Percentiles rank a stretch among this genome's conserved stretches.
Conservation (phyloP, 352 stramenopile genomes). For the Globisporangium viniferum region DNA sequence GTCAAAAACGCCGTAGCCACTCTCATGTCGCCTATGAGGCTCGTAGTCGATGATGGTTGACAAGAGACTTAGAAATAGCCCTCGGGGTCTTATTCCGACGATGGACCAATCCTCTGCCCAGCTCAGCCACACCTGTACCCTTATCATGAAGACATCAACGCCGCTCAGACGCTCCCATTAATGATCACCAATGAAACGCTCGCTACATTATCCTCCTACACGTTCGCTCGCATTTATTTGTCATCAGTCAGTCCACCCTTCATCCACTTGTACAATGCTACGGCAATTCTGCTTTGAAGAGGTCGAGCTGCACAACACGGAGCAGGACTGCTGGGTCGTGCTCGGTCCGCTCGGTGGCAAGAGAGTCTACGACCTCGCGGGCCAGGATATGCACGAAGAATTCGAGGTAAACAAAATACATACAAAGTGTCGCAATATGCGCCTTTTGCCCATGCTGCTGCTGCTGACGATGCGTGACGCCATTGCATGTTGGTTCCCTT, state of each 20-base stretch:
- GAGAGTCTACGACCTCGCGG: slow-evolving; percentile 93
- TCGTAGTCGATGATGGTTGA: background rate
- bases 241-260: background rate
- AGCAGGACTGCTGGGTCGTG: slow-evolving; percentile 49
- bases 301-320: slow-evolving; percentile 59
- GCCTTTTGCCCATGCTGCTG: background rate
- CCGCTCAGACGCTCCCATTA: too few species aligned
- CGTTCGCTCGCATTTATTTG: background rate
- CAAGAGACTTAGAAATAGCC: background rate
- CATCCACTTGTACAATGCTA: background rate
- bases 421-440: background rate
- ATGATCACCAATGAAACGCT: too few species aligned
- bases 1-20: background rate
- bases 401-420: slow-evolving; percentile 38
- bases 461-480: background rate
- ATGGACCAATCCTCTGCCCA: too few species aligned
- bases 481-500: background rate
- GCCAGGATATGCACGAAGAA: slow-evolving; percentile 75
- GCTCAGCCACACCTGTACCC: too few species aligned
- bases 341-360: slow-evolving; percentile 29
- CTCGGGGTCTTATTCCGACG: background rate
- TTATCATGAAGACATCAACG: too few species aligned
- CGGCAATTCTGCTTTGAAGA: slow-evolving; percentile 81
- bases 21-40: background rate
- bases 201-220: too few species aligned